phyloP scores from a whole-genome alignment of 768 basidiomycete species.

The Tylopilus cervinicoccineus region DNA sequence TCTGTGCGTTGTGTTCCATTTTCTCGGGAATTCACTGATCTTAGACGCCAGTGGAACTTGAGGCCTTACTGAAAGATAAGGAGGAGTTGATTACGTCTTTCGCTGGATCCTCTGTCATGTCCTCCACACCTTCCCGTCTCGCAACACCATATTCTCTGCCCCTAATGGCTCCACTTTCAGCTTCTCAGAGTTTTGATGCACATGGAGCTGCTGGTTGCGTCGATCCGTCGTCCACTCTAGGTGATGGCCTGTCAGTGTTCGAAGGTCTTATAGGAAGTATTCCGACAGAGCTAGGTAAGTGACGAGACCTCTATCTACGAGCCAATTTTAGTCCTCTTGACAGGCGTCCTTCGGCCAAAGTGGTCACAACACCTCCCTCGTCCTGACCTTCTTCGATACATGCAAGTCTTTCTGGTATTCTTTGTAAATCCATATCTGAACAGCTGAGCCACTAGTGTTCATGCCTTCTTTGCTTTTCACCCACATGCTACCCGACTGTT shows the following conservation, averaged over 20 bases:
- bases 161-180: not conserved
- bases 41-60: constrained; percentile 55
- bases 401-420: constrained; percentile 40
- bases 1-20: constrained; percentile 43
- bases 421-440: not conserved
- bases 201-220: not conserved
- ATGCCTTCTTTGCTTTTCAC: constrained; percentile 76
- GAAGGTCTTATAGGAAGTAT: not conserved
- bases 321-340: too few species aligned
- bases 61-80: constrained; percentile 60
- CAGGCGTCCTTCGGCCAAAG: constrained; percentile 24
- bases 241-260: not conserved
- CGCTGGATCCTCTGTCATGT: not conserved
- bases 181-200: not conserved
- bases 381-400: constrained; percentile 58
- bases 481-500: constrained; percentile 71
- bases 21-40: constrained; percentile 1
- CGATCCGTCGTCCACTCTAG: not conserved
- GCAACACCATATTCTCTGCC: not conserved
- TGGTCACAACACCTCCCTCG: constrained; percentile 65
- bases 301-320: not conserved
- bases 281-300: constrained; percentile 6
- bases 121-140: not conserved
- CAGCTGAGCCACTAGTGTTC: constrained; percentile 43
- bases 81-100: constrained; percentile 26